Evolutionary conservation across 169 alveolate species (phyloP), one percentile per base, ranked within the genome.

Genomic region (Plasmodium malariae): DNA sequence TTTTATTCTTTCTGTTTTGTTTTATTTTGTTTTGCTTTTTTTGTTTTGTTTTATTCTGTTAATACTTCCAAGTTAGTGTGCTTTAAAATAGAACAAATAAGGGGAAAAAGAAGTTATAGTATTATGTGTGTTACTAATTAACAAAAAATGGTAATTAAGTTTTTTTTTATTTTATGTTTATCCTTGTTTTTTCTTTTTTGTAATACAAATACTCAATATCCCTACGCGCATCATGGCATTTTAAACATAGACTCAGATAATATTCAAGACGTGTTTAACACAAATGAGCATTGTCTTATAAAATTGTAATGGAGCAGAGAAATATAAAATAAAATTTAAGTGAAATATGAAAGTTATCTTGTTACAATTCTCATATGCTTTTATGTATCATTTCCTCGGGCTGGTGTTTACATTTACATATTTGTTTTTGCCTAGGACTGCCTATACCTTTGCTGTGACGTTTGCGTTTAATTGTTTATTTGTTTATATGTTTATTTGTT

Each of bases 211-310:
- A 55, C 40, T 48, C 36, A 49, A 34, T 36, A 40, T 26, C 5
- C 74, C 17, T 74, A 74, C 51, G 74, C 88, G 32, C 88, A 74
- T 40, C 7, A 65, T 74, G 88, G 60, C 12, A 30, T 74, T 34
- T 36, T 74, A 48, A 74, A 60, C 34, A 49, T 74, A 19, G 74
- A 59, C 57, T 40, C 88, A 4, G 65, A 74, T 17, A 74, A 57
- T 34, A 65, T 48, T 21, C 40, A 26, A 45, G 19, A 45, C 4
- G 74, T 36, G 9, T 59, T 74, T 30, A 74, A 74, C 19, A 40
- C 49, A 12, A 60, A 74, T 59, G 55, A 37, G 14, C 60, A 74
- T 32, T 74, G 88, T 74, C 67, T 74, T 60, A 67, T 74, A 26
- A 74, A 74, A 59, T 74, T 74, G 88, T 74, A 74, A 74, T 45